These are phyloP conservation scores for Pisolithus albus DNA, from an alignment of 768 basidiomycete genomes.

Conservation along the genomic window DNA sequence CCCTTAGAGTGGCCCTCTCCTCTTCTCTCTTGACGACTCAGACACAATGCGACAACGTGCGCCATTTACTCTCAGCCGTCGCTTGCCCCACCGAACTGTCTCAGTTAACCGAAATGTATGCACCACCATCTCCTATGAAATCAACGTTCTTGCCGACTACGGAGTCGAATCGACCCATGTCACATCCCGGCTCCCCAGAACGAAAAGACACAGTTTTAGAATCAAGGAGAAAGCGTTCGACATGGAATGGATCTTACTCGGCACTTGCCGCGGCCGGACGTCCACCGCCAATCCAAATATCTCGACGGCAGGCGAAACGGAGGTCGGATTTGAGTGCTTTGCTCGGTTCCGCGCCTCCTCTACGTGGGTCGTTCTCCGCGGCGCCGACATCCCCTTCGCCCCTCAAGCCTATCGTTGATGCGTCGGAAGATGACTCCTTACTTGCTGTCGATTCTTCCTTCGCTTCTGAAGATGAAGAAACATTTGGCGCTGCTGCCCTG, in stretches of 20 bases:
- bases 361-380: constrained; percentile 30
- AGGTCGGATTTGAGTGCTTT: constrained; percentile 49
- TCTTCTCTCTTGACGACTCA: constrained; percentile 71
- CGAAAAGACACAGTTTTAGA: constrained; percentile 9
- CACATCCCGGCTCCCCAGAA: constrained; percentile 31
- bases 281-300: constrained; percentile 34
- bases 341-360: constrained; percentile 26
- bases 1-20: constrained; percentile 62
- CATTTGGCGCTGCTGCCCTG: constrained; percentile 60
- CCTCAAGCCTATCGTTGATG: constrained; percentile 24
- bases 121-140: constrained; percentile 58
- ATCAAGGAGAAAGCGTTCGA: constrained; percentile 50
- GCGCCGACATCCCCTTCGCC: constrained; percentile 33
- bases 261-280: constrained; percentile 43
- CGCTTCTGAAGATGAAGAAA: constrained; percentile 21
- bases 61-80: constrained; percentile 70
- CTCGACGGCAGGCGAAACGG: constrained; percentile 45
- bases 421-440: constrained; percentile 31
- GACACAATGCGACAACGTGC: constrained; percentile 75
- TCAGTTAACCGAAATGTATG: constrained; percentile 84
- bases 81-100: constrained; percentile 65
- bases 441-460: constrained; percentile 15
- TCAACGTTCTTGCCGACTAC: constrained; percentile 17
- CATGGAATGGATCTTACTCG: constrained; percentile 68
- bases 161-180: constrained; percentile 37